A percentile compares a stretch with the other conserved stretches of the same genome.
phyloP scores from a whole-genome alignment of 495 filamentous ascomycete species.

The Penicillium dipodomyicola region DNA sequence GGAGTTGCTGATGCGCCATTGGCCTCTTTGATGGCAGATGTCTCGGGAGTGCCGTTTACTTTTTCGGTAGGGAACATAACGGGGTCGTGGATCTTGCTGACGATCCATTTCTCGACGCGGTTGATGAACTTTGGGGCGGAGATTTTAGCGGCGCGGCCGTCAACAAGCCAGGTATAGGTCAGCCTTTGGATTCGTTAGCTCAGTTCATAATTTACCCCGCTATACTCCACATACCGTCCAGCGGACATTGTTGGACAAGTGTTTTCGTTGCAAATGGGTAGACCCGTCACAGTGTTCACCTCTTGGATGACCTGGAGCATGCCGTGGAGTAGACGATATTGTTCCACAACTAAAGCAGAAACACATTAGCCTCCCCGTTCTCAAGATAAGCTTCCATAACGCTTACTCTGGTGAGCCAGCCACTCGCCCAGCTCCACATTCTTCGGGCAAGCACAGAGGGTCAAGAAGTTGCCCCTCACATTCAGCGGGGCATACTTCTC shows the following conservation, averaged over 20 bases:
- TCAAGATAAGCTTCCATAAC: neutral
- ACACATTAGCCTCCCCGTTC: slow-evolving; percentile 20
- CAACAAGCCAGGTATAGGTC: slow-evolving; percentile 82
- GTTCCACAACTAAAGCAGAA: slow-evolving; percentile 69
- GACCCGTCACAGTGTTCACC: slow-evolving; percentile 65
- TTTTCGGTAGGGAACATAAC: slow-evolving; percentile 82
- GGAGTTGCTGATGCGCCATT: slow-evolving; percentile 47
- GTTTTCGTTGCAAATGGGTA: slow-evolving; percentile 74
- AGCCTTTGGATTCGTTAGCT: slow-evolving; percentile 52
- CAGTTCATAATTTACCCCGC: slow-evolving; percentile 9
- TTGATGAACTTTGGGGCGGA: slow-evolving; percentile 84
- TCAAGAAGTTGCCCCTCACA: slow-evolving; percentile 96
- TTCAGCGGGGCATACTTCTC: slow-evolving; percentile 80
- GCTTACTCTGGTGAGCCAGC: slow-evolving; percentile 88
- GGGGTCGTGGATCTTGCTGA: slow-evolving; percentile 82
- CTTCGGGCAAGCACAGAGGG: slow-evolving; percentile 81
- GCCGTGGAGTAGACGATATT: slow-evolving; percentile 79
- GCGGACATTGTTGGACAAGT: slow-evolving; percentile 91
- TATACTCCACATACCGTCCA: slow-evolving; percentile 64
- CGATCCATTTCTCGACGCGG: slow-evolving; percentile 90
- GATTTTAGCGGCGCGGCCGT: slow-evolving; percentile 57
- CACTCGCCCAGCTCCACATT: slow-evolving; percentile 89
- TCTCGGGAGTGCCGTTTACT: slow-evolving; percentile 51
- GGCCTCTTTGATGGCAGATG: slow-evolving; percentile 59
- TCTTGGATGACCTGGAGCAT: slow-evolving; percentile 82